Base-by-base conservation (phyloP, 148 eudicot species). In the Salicornia ramosissima region DNA sequence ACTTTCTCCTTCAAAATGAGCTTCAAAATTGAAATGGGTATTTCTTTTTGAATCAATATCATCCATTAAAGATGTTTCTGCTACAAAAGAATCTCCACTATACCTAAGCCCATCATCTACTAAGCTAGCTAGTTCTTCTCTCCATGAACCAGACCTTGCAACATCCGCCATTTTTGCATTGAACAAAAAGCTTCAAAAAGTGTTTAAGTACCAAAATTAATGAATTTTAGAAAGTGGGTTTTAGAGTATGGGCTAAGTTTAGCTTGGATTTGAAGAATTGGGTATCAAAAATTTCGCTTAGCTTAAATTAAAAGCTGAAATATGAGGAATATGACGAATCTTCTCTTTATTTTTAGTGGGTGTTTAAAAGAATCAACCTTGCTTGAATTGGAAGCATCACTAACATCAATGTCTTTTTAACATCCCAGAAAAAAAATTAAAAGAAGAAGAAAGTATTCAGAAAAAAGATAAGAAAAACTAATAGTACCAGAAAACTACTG, bases 71-170 rank as follows among this genome's bases (percentile, higher is more conserved):
- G 52, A 42, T 7, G 63, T 64, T 54, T 84, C 52, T 29, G 79
- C 51, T 9, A 79, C 67, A 54, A 81, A 28, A 19, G 80, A 72
- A 64, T 70, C 75, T 22, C n/a, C 58, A 26, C 70, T 64, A 81
- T 84, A 93, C 42, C 82, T 70, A 46, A 86, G 71, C 49, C 87
- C 98, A 39, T 88, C 95, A 60, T 88, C 92, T 2, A 88, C 83
- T 25, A 90, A 73, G 49, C 86, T 85, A 64, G 81, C 82, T 26
- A 88, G 67, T 83, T 93, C 98, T 55, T 93, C 98, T 49, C 75
- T 71, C 98, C 98, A 92, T 64, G 93, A 79, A 68, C 81, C 80
- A 36, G 82, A 61, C 51, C 82, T 80, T 52, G 72, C 36, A 49
- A 84, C 70, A 63, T 79, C 88, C 26, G 78, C 79, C 96, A 90